Percentiles rank a stretch among this genome's conserved stretches.
Conservation (phyloP, 2,329 filamentous ascomycete species). For the Phaeomoniella chlamydospora region DNA sequence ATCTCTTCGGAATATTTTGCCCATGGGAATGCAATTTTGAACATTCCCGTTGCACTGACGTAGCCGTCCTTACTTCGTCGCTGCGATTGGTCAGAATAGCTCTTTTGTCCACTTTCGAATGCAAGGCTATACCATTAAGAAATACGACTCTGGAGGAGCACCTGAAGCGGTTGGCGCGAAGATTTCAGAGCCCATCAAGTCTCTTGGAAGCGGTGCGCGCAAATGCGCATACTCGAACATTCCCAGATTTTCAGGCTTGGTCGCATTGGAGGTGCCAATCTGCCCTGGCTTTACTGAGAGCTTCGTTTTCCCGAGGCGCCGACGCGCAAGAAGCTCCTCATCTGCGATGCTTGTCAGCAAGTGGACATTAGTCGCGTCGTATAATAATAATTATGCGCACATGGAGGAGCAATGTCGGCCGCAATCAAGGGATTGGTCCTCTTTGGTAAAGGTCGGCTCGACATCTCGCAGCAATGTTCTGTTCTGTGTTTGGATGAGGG, state of each 20-base stretch:
- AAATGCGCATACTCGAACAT: slow-evolving; percentile 94
- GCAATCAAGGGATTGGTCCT: slow-evolving; percentile 30
- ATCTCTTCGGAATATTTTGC: slow-evolving; percentile 45
- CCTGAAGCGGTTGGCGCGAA: slow-evolving; percentile 58
- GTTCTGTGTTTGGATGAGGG: no score
- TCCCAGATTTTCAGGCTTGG: slow-evolving; percentile 59
- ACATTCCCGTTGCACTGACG: slow-evolving; percentile 55
- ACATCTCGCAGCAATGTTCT: slow-evolving; percentile 3
- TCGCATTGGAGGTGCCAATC: slow-evolving; percentile 54
- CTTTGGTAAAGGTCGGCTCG: slow-evolving; percentile 29
- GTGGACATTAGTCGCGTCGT: slow-evolving; percentile 4
- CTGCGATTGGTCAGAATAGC: slow-evolving; percentile 17
- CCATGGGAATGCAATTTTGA: slow-evolving; percentile 55
- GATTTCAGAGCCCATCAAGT: slow-evolving; percentile 75
- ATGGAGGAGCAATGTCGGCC: slow-evolving; percentile 24
- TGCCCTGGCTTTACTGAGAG: slow-evolving; percentile 69
- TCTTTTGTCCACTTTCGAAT: neutral
- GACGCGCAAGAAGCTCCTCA: slow-evolving; percentile 61
- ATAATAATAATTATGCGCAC: slow-evolving; percentile 20
- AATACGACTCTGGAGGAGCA: slow-evolving; percentile 72
- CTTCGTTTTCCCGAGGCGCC: slow-evolving; percentile 85
- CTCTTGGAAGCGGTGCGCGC: slow-evolving; percentile 80
- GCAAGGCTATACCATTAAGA: slow-evolving; percentile 57
- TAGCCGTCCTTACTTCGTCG: slow-evolving; percentile 51
- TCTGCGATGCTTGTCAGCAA: slow-evolving; percentile 36